Percentiles rank a stretch among this genome's conserved stretches.
These are phyloP conservation scores for Botrytis fabae DNA, from an alignment of 2,329 filamentous ascomycete species.

Conservation along the genomic window DNA sequence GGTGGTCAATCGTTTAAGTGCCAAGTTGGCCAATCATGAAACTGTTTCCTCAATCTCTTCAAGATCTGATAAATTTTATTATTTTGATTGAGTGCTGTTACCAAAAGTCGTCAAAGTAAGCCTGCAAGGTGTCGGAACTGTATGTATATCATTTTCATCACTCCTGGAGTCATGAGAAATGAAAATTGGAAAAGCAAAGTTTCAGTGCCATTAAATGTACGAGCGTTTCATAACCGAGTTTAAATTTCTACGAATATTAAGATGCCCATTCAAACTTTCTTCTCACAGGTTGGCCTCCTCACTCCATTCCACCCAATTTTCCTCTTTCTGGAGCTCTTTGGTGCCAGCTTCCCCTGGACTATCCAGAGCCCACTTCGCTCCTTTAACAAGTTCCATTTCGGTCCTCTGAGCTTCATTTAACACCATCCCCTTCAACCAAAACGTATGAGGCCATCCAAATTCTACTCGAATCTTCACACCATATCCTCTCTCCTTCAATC, in stretches of 20 bases:
- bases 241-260: not conserved
- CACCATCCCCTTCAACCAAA: slow-evolving; percentile 50
- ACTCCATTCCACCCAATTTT: slow-evolving; percentile 17
- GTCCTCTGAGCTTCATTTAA: slow-evolving; percentile 45
- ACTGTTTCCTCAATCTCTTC: not conserved
- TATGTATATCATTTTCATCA: not conserved
- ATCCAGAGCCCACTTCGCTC: slow-evolving; percentile 45
- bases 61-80: slow-evolving; percentile 1
- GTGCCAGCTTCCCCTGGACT: not conserved
- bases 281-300: not conserved
- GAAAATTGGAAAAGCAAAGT: not conserved
- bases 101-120: not conserved
- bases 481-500: slow-evolving; percentile 44
- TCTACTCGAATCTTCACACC: slow-evolving; percentile 48
- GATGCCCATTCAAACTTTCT: not conserved
- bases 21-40: slow-evolving; percentile 21
- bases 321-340: not conserved
- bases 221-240: not conserved
- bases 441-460: slow-evolving; percentile 53
- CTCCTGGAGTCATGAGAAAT: not conserved
- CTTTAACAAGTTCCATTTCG: slow-evolving; percentile 47
- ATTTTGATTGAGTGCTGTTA: slow-evolving; percentile 4
- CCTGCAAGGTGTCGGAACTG: not conserved
- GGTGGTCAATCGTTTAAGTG: slow-evolving; percentile 24
- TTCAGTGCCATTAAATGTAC: not conserved